Evolutionary conservation across 345 rosid genomes (phyloP).

Genomic region (Viola odorata): DNA sequence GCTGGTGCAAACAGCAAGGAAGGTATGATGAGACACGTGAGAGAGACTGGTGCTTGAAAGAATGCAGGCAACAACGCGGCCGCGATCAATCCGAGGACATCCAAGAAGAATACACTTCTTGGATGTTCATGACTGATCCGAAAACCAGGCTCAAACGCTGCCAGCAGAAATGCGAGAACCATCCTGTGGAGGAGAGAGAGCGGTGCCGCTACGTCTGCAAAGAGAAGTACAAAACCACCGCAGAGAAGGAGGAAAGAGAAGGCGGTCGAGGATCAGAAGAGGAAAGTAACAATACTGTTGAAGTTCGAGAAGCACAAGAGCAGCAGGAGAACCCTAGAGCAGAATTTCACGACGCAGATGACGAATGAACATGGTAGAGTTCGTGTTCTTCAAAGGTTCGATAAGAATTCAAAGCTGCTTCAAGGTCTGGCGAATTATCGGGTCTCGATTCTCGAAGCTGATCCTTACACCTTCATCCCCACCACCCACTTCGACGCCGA

Average conservation of each 20-base stretch:
- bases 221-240: not conserved
- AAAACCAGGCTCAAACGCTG: constrained; percentile 25
- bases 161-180: constrained; percentile 14
- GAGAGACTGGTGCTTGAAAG: constrained; percentile 20
- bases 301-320: not conserved
- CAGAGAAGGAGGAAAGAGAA: not conserved
- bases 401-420: constrained; percentile 14
- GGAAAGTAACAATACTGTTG: no score
- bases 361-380: constrained; percentile 9
- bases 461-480: constrained; percentile 16
- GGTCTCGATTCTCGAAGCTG: constrained; percentile 6
- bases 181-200: not conserved
- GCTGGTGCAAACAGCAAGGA: constrained; percentile 39
- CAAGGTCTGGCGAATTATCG: constrained; percentile 17
- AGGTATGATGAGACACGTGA: constrained; percentile 17
- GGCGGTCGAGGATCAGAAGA: not conserved
- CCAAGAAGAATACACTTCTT: not conserved
- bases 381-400: constrained; percentile 13
- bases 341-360: constrained; percentile 1
- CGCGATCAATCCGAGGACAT: constrained; percentile 16
- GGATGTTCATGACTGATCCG: constrained; percentile 4
- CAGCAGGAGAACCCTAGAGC: constrained; percentile 11
- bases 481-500: constrained; percentile 20
- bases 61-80: constrained; percentile 32
- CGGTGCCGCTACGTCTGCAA: not conserved